Percentiles rank a stretch among this genome's conserved stretches.
Conservation (phyloP, 495 filamentous ascomycete genomes). For the Trypethelium eluteriae region DNA sequence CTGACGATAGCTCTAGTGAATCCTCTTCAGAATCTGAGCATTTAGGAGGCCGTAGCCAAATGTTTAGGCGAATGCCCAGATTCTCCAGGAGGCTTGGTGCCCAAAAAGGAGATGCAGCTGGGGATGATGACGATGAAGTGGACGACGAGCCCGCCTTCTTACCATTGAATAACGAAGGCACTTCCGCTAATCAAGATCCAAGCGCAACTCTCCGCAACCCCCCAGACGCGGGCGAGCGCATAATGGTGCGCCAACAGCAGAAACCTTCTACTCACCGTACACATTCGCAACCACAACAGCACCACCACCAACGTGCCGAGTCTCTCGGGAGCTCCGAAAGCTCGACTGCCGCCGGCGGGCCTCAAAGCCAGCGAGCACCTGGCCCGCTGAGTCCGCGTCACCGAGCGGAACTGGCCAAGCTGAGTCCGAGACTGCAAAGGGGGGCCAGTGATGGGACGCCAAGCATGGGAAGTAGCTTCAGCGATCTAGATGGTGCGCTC, state of each 20-base stretch:
- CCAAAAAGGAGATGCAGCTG: constrained; percentile 20
- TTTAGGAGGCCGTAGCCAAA: constrained; percentile 25
- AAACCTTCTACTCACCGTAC: not conserved
- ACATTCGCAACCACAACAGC: not conserved
- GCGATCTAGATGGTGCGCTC: constrained; percentile 79
- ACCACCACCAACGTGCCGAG: constrained; percentile 4
- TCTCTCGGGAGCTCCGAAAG: not conserved
- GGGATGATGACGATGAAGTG: constrained; percentile 45
- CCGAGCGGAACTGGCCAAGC: constrained; percentile 48
- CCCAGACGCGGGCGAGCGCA: constrained; percentile 19
- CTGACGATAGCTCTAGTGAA: constrained; percentile 29
- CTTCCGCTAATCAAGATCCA: constrained; percentile 43
- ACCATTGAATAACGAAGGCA: constrained; percentile 43
- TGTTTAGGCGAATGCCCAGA: constrained; percentile 52
- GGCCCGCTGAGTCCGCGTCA: constrained; percentile 47
- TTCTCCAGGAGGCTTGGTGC: constrained; percentile 24
- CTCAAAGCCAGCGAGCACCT: constrained; percentile 20
- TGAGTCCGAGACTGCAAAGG: constrained; percentile 47
- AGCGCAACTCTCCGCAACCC: constrained; percentile 54
- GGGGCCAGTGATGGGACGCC: constrained; percentile 79
- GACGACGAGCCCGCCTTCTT: constrained; percentile 59
- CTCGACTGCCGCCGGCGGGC: constrained; percentile 23
- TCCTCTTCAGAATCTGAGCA: constrained; percentile 11
- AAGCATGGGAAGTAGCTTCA: constrained; percentile 97
- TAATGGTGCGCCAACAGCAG: constrained; percentile 13